Percentiles rank a stretch among this genome's conserved stretches.
phyloP scores from a whole-genome alignment of 352 stramenopile genomes.

The Phytophthora melonis region DNA sequence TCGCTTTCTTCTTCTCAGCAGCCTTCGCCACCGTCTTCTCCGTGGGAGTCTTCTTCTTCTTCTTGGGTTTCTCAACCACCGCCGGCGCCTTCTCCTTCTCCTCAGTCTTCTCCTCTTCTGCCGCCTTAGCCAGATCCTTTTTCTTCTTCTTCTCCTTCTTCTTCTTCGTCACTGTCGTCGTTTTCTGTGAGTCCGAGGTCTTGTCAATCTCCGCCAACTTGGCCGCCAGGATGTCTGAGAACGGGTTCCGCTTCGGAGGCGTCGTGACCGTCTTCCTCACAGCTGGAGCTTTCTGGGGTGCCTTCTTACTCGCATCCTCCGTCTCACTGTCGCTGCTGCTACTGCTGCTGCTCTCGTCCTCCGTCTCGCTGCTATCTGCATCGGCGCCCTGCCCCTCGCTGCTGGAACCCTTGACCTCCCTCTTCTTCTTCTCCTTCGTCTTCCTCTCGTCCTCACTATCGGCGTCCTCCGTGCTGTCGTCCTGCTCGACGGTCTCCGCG shows the following conservation, averaged over 20 bases:
- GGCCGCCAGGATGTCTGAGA: background rate
- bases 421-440: too few species aligned
- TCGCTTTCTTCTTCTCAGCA: background rate
- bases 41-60: too few species aligned
- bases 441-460: too few species aligned
- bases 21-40: too few species aligned
- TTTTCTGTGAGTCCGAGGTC: background rate
- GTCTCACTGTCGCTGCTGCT: background rate
- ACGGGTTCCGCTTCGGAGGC: background rate
- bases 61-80: background rate
- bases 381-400: background rate
- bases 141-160: conserved; percentile 4
- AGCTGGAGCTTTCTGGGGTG: background rate
- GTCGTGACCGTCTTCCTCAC: conserved; percentile 2
- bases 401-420: background rate
- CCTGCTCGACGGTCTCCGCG: conserved; percentile 28
- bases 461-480: conserved; percentile 28
- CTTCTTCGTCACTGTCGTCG: too few species aligned
- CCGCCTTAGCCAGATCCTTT: background rate
- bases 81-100: background rate
- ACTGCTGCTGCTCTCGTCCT: conserved; percentile 1
- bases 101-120: background rate
- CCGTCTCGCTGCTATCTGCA: background rate
- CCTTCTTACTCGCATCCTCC: background rate
- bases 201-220: background rate